phyloP scores from a whole-genome alignment of 1,284 basidiomycete species.

The Tilletia caries region DNA sequence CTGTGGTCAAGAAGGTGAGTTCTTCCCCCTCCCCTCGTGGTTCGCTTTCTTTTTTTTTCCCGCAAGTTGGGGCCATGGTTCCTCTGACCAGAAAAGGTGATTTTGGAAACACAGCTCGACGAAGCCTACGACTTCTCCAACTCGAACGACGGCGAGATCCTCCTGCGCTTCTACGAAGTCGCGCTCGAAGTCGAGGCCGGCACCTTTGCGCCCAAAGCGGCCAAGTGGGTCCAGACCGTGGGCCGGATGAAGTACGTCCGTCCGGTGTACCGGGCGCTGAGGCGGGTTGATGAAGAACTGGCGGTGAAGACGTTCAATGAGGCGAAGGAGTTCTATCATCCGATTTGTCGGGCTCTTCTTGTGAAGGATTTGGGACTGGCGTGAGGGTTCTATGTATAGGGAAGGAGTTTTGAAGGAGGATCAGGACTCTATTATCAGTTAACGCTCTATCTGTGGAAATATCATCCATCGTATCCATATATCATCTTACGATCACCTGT shows the following conservation, averaged over 20 bases:
- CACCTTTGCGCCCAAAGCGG: conserved; percentile 56
- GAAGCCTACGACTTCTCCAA: conserved; percentile 55
- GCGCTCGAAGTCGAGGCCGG: conserved; percentile 56
- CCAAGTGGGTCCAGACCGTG: conserved; percentile 58
- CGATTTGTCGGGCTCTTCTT: conserved; percentile 49
- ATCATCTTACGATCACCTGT: too few relatives aligned
- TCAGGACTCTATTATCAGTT: too few relatives aligned
- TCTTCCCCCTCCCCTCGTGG: background rate
- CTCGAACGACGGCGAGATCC: conserved; percentile 57
- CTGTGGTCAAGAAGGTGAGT: conserved; percentile 37
- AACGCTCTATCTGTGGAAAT: too few relatives aligned
- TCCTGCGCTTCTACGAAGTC: conserved; percentile 58
- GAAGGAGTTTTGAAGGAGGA: too few relatives aligned
- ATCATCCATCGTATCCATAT: too few relatives aligned
- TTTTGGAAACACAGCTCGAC: conserved; percentile 47
- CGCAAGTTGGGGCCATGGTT: too few relatives aligned
- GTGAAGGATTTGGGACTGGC: conserved; percentile 29
- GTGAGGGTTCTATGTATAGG: too few relatives aligned
- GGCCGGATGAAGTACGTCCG: conserved; percentile 58
- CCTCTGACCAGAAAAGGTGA: background rate
- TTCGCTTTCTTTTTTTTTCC: background rate
- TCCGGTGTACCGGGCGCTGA: conserved; percentile 57
- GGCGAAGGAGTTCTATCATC: conserved; percentile 60
- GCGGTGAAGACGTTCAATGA: conserved; percentile 63
- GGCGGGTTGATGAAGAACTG: conserved; percentile 63